phyloP scores from a whole-genome alignment of 73 alveolate genomes.

The Diophrys sp. region DNA sequence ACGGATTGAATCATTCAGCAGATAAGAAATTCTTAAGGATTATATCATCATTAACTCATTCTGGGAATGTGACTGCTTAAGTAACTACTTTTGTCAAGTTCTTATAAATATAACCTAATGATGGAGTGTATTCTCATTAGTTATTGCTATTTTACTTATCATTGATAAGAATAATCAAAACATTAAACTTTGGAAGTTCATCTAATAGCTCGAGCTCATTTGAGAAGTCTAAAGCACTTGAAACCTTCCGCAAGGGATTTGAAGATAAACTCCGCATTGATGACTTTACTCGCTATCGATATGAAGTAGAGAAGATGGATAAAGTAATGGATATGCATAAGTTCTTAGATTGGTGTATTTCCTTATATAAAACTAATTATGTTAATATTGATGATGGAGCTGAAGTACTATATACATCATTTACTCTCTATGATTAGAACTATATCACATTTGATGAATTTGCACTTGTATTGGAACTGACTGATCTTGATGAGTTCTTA shows the following conservation, averaged over 20 bases:
- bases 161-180: conserved; percentile 16
- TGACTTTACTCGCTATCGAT: not conserved
- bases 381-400: conserved; percentile 8
- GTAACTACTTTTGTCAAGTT: conserved; percentile 8
- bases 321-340: conserved; percentile 13
- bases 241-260: conserved; percentile 24
- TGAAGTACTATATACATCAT: conserved; percentile 1
- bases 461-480: conserved; percentile 8
- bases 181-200: conserved; percentile 11
- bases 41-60: conserved; percentile 27
- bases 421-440: conserved; percentile 15
- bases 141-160: conserved; percentile 7
- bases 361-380: conserved; percentile 9
- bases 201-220: conserved; percentile 2
- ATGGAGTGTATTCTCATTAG: conserved; percentile 24
- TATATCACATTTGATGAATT: conserved; percentile 20
- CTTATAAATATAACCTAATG: conserved; percentile 21
- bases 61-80: conserved; percentile 1
- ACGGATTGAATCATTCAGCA: conserved; percentile 34
- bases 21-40: conserved; percentile 34
- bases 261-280: conserved; percentile 30
- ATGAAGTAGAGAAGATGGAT: conserved; percentile 19
- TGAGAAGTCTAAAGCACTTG: conserved; percentile 37
- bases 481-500: conserved; percentile 8
- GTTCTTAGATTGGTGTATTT: conserved; percentile 14